Conservation (phyloP, 1,139 yeast species). For the Suhomyces terraborum region DNA sequence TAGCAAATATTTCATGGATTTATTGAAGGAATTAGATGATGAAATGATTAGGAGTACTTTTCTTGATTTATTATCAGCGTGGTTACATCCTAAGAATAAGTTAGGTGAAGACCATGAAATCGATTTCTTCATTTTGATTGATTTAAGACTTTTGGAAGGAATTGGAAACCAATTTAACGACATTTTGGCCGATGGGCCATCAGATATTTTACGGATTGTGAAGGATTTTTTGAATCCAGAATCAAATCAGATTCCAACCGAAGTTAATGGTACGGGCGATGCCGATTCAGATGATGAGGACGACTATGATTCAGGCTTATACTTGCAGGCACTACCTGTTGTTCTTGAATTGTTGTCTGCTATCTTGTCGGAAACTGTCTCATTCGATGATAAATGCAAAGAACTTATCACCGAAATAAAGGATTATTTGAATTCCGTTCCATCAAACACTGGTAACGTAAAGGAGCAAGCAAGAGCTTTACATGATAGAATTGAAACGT, state of each 20-base stretch:
- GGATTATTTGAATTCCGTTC: constrained; percentile 27
- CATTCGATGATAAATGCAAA: constrained; percentile 26
- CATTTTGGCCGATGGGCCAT: constrained; percentile 61
- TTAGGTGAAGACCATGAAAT: constrained; percentile 26
- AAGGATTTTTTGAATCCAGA: constrained; percentile 42
- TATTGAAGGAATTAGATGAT: constrained; percentile 55
- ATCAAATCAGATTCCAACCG: constrained; percentile 4
- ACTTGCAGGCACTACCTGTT: constrained; percentile 31
- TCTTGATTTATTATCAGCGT: constrained; percentile 53
- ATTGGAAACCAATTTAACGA: constrained; percentile 64
- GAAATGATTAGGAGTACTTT: constrained; percentile 52
- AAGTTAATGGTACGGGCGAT: constrained; percentile 15
- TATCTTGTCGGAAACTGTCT: constrained; percentile 47
- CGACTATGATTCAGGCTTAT: constrained; percentile 27
- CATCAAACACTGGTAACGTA: constrained; percentile 2
- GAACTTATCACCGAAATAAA: constrained; percentile 31
- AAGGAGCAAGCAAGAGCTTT: constrained; percentile 27
- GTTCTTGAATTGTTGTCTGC: constrained; percentile 58
- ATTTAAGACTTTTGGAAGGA: constrained; percentile 64
- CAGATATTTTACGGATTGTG: constrained; percentile 58
- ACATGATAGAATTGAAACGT: constrained; percentile 29
- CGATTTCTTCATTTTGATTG: constrained; percentile 53
- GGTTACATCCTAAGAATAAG: constrained; percentile 34
- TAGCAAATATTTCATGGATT: constrained; percentile 45
- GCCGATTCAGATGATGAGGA: constrained; percentile 50